phyloP scores from a whole-genome alignment of 2,329 filamentous ascomycete species.

The Colletotrichum destructivum region DNA sequence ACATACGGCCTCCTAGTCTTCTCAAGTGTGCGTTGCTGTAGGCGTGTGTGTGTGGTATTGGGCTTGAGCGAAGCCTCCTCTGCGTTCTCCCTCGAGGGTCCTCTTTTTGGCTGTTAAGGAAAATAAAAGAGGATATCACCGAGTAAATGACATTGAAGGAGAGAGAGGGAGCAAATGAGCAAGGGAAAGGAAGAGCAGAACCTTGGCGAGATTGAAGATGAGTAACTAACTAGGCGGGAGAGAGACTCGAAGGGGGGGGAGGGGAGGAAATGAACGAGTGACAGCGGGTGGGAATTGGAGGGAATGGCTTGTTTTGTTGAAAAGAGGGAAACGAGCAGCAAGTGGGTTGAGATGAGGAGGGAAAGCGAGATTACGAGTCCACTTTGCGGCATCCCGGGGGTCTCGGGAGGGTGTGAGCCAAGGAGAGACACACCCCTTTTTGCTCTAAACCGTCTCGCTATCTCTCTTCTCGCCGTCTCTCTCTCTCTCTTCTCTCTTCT shows the following conservation, averaged over 20 bases:
- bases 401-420: slow-evolving; percentile 36
- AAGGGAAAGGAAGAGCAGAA: slow-evolving; percentile 34
- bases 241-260: slow-evolving; percentile 45
- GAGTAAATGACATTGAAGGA: slow-evolving; percentile 38
- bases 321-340: slow-evolving; percentile 51
- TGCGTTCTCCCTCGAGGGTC: background rate
- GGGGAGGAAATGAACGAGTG: slow-evolving; percentile 59
- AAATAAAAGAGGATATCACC: slow-evolving; percentile 39
- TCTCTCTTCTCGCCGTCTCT: background rate
- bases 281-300: slow-evolving; percentile 48
- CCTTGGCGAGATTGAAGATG: slow-evolving; percentile 41
- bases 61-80: slow-evolving; percentile 10
- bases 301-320: slow-evolving; percentile 59
- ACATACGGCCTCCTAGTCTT: slow-evolving; percentile 18
- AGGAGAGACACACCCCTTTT: slow-evolving; percentile 13
- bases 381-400: slow-evolving; percentile 42
- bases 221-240: slow-evolving; percentile 40
- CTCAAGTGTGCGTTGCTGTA: too few species aligned
- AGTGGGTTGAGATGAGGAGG: slow-evolving; percentile 47
- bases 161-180: slow-evolving; percentile 30
- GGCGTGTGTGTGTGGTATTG: background rate
- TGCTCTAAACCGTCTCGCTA: too few species aligned
- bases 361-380: slow-evolving; percentile 43
- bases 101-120: slow-evolving; percentile 19
- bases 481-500: background rate